Evolutionary conservation across 2,329 filamentous ascomycete species (phyloP).

Genomic region (Xylariaceae sp.): DNA sequence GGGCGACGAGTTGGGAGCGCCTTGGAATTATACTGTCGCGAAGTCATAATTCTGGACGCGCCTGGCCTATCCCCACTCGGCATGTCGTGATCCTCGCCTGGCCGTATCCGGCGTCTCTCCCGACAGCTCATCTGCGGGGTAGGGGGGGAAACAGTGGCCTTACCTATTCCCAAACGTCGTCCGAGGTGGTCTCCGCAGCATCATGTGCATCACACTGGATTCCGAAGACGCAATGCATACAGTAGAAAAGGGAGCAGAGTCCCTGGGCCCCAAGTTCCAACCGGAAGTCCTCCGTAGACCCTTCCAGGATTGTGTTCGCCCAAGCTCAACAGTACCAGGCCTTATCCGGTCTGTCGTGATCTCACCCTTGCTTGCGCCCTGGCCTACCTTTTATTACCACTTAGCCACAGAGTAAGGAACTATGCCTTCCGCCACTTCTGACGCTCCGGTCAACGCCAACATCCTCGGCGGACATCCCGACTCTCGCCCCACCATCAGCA

Average conservation of each 20-base stretch:
- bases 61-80: no score
- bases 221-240: conserved; percentile 1
- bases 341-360: conserved; percentile 1
- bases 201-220: conserved; percentile 1
- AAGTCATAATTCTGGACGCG: no score
- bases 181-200: not conserved
- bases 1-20: no score
- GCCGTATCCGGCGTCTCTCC: not conserved
- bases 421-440: conserved; percentile 3
- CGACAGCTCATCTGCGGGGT: conserved; percentile 1
- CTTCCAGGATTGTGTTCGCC: no score
- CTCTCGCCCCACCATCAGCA: conserved; percentile 10
- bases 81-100: not conserved
- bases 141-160: no score
- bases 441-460: not conserved
- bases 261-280: no score
- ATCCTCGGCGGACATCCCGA: conserved; percentile 5
- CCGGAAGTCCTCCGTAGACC: no score
- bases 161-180: not conserved
- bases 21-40: no score
- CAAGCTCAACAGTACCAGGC: no score
- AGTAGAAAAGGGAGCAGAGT: no score
- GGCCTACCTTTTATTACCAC: not conserved
- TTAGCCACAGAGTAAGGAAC: not conserved
- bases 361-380: conserved; percentile 1